These are phyloP conservation scores for Tetrastigma voinierianum DNA, from an alignment of 164 flowering plant species.

Conservation along the genomic window DNA sequence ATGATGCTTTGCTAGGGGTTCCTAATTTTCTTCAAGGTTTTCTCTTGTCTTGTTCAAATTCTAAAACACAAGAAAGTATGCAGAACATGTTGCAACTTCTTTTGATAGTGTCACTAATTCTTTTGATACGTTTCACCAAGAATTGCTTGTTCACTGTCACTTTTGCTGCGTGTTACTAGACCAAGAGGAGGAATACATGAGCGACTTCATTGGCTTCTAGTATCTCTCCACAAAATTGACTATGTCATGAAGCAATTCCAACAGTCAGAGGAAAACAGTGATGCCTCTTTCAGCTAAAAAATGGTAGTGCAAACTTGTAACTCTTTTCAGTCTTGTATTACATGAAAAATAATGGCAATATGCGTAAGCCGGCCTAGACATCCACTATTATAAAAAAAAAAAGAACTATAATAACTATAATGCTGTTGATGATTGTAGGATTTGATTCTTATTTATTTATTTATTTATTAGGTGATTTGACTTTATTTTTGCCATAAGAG, in stretches of 20 bases:
- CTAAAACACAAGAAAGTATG: no score
- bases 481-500: not conserved
- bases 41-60: no score
- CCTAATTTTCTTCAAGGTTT: no score
- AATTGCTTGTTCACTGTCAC: slow-evolving; percentile 4
- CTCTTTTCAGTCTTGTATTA: no score
- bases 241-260: slow-evolving; percentile 30
- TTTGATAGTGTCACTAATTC: not conserved
- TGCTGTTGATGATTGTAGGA: no score
- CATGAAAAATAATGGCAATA: no score
- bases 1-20: no score
- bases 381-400: no score
- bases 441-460: not conserved
- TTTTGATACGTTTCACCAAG: not conserved
- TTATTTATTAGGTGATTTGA: no score
- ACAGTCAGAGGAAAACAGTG: slow-evolving; percentile 20
- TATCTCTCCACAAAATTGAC: slow-evolving; percentile 61
- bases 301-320: slow-evolving; percentile 17
- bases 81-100: no score
- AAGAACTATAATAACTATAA: no score
- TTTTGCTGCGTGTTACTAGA: slow-evolving; percentile 69
- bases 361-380: no score
- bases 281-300: slow-evolving; percentile 29
- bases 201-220: slow-evolving; percentile 77
- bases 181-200: slow-evolving; percentile 74